phyloP scores from a whole-genome alignment of 1,139 yeast genomes.

The Meyerozyma guilliermondii region DNA sequence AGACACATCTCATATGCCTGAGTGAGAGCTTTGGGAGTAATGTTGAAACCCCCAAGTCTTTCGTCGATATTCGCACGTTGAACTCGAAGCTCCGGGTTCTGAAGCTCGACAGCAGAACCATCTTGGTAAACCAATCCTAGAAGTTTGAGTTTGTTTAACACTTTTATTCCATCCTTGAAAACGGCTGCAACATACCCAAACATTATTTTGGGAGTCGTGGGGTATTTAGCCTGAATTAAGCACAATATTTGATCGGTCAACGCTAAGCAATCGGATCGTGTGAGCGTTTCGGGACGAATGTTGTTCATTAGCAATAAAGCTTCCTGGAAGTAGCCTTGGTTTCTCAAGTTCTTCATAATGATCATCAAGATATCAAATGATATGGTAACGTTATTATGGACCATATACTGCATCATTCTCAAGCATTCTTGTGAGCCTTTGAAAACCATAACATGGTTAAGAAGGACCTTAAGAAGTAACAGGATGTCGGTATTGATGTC shows the following conservation, averaged over 20 bases:
- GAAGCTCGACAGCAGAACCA: slow-evolving; percentile 10
- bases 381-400: slow-evolving; percentile 22
- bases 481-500: slow-evolving; percentile 20
- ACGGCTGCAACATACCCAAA: slow-evolving; percentile 35
- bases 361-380: slow-evolving; percentile 20
- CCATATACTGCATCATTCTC: slow-evolving; percentile 31
- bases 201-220: slow-evolving; percentile 29
- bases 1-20: slow-evolving; percentile 24
- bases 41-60: slow-evolving; percentile 19
- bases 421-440: slow-evolving; percentile 32
- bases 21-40: slow-evolving; percentile 20
- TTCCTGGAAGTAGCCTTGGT: slow-evolving; percentile 27
- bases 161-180: slow-evolving; percentile 16
- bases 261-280: slow-evolving; percentile 12
- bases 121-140: slow-evolving; percentile 19
- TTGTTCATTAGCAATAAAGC: slow-evolving; percentile 32
- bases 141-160: slow-evolving; percentile 23
- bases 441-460: slow-evolving; percentile 33
- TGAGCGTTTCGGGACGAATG: slow-evolving; percentile 20
- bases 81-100: slow-evolving; percentile 7
- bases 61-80: slow-evolving; percentile 30
- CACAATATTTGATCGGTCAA: slow-evolving; percentile 29
- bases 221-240: slow-evolving; percentile 27
- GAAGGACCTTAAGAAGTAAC: slow-evolving; percentile 22
- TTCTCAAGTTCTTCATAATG: slow-evolving; percentile 25